Evolutionary conservation across 768 basidiomycete species (phyloP), one percentile per base, ranked within the genome.

Genomic region (Mrakia blollopis): DNA sequence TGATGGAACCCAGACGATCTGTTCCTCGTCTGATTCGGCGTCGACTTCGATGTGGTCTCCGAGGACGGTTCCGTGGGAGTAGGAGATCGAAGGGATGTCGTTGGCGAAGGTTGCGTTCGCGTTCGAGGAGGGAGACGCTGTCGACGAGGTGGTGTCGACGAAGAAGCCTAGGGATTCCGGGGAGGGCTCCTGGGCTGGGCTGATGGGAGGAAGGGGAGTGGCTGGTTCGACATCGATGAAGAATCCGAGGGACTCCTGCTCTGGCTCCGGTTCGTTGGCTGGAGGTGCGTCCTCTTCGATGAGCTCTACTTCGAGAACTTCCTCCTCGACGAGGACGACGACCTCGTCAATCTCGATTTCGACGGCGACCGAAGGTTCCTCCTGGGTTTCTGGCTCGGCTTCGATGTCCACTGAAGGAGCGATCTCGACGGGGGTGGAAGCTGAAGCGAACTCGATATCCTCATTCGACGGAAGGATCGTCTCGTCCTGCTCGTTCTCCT

Each of bases 1-100:
- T 16, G n/a, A n/a, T n/a, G 77, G 77, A 4, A 52, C 50, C 44
- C 50, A 78, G 39, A 74, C 77, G 30, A 78, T 78, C 28, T 74
- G 60, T 28, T 74, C 73, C 41, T 74, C 77, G 25, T 74, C 73
- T 14, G 67, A 67, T 2, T 70, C 65, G 25, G 37, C 75, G 18
- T 61, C 63, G 54, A 47, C 39, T 13, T 72, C 68, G 37, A 54
- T 30, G 13, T 28, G 52, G 39, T 75, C 74, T 13, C 76, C 76
- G 37, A 77, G 70, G 47, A 77, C 72, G 25, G 69, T 30, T 10
- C 75, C 71, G 73, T 60, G 71, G 30, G 28, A 50, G 71, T 72
- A 72, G 30, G 47, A 47, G 47, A 72, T 72, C 28, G 70, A 25
- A 9, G 63, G 63, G 16, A 65, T n/a, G 37, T 65, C 63, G 63